Evolutionary conservation across 306 rosid species (phyloP).

Genomic region (Prunus campanulata): DNA sequence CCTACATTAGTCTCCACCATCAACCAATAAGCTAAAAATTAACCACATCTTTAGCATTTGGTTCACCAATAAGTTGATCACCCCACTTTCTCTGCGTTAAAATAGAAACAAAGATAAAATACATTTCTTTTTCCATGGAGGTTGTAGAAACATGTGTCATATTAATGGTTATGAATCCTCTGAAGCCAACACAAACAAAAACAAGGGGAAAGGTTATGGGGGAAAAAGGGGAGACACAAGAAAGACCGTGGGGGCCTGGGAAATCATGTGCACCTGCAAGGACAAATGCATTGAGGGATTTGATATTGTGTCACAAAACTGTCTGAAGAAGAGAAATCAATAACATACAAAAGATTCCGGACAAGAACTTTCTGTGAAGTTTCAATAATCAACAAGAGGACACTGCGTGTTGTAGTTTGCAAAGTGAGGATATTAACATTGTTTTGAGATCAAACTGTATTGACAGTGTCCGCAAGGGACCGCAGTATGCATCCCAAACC

Average conservation of each 20-base stretch:
- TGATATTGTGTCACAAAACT: not conserved
- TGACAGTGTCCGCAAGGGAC: constrained; percentile 75
- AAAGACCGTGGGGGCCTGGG: not conserved
- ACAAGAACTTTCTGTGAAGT: not conserved
- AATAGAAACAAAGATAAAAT: not conserved
- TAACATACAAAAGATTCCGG: not conserved
- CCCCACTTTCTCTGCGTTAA: not conserved
- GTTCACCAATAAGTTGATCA: not conserved
- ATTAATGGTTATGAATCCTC: not conserved
- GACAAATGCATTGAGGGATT: not conserved
- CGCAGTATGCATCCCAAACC: constrained; percentile 96
- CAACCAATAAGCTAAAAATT: not conserved
- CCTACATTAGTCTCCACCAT: not conserved
- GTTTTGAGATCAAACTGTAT: constrained; percentile 55
- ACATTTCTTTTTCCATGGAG: not conserved
- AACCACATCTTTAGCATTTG: not conserved
- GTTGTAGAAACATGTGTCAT: not conserved
- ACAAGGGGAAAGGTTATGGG: not conserved
- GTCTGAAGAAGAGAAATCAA: not conserved
- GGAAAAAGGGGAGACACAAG: not conserved
- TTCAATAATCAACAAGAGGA: not conserved
- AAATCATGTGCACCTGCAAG: not conserved
- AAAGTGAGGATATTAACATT: constrained; percentile 9
- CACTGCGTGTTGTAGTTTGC: not conserved
- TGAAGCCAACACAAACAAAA: not conserved